Evolutionary conservation across 202 grass and related monocot species (phyloP), one percentile per base, ranked within the genome.

Genomic region (Saccharum hybrid): DNA sequence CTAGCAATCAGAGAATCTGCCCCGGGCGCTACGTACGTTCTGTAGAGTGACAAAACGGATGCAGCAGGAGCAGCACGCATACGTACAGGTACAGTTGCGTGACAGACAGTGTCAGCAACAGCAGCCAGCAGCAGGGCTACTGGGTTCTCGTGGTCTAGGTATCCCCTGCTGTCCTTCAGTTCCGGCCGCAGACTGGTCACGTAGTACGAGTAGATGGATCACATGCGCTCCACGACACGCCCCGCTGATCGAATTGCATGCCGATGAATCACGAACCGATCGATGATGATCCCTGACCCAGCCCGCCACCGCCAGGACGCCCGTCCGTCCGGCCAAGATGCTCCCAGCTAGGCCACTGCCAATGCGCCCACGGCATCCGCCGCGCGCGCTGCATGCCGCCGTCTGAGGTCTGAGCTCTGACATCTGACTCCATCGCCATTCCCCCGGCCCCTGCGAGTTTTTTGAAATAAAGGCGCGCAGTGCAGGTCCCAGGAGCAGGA

Each of bases 381-480:
- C 6, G 46, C 31, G 71, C 68, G 43, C 73, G 56, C 52, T 42
- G 65, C 56, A 41, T 41, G 40, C 42, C 28, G 40, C 11, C 40
- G 42, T 8, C 42, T 67, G 70, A 10, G 13, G 4, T 64, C 34
- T 7, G 23, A 8, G 16, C 3, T 67, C 38, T 9, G 63, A 18
- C 63, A 1, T 7, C 43, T 48, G 30, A 22, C 10, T 59, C 10
- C 76, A 51, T 67, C 77, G 63, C 66, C 43, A 36, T 57, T 16
- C 61, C 56, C 77, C 22, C 10, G 22, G 9, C 10, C 21, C 21
- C 60, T 49, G 41, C 46, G 5, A 67, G 15, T 79, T 83, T 84
- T 90, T 80, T 49, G 84, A 86, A 90, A 90, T 83, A 79, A 86
- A 86, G 79, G 28, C n/a, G 28, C 11, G 46, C 28, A 51, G 13